phyloP scores from a whole-genome alignment of 257 asterid species.

The Paraleonurus japonicus region DNA sequence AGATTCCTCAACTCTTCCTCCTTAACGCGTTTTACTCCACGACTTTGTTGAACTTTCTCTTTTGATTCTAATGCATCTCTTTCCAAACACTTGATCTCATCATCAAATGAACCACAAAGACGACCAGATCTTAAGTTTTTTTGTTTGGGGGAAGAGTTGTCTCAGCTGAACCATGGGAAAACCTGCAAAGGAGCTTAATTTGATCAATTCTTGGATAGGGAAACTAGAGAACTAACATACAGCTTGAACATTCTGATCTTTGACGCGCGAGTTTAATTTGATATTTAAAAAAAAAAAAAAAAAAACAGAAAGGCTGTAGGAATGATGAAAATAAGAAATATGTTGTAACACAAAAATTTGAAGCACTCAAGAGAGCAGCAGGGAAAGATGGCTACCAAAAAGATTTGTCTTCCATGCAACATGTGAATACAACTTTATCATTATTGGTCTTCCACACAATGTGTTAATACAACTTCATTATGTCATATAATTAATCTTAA shows the following conservation, averaged over 20 bases:
- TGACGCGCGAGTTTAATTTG: conserved; percentile 1
- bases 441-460: neutral
- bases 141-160: conserved; percentile 80
- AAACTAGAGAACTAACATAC: conserved; percentile 18
- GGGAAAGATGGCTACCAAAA: neutral
- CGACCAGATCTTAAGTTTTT: conserved; percentile 59
- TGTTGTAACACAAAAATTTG: neutral
- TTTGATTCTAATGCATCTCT: conserved; percentile 49
- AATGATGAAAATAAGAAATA: neutral
- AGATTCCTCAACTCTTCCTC: conserved; percentile 60
- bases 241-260: conserved; percentile 1
- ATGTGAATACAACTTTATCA: neutral
- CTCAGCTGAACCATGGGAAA: conserved; percentile 81
- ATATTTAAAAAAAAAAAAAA: neutral
- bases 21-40: conserved; percentile 53
- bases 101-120: conserved; percentile 82
- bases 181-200: conserved; percentile 47
- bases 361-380: conserved; percentile 7
- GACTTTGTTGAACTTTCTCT: conserved; percentile 41
- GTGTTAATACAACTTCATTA: neutral
- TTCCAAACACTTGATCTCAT: conserved; percentile 59
- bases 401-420: neutral
- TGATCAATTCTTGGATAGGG: conserved; percentile 28
- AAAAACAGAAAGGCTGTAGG: neutral
- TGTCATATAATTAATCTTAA: neutral